A percentile compares a stretch with the other conserved stretches of the same genome.
Conservation (phyloP, 345 rosid species). For the Eucalyptus curtisii region DNA sequence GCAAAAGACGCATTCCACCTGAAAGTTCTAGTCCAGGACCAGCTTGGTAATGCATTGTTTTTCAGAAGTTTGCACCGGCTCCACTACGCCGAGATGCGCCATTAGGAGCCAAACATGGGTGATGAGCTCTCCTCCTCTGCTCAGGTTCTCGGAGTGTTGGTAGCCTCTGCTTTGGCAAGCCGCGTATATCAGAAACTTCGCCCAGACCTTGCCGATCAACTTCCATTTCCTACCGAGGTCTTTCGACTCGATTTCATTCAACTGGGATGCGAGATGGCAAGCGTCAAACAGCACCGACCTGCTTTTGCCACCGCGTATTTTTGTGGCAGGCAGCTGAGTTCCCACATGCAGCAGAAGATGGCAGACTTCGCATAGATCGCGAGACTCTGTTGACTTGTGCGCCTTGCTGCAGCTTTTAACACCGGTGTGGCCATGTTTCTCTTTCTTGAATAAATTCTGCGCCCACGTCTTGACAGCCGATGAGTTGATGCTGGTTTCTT, state of each 20-base stretch:
- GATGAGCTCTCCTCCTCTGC: slow-evolving; percentile 43
- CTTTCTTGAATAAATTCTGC: no score
- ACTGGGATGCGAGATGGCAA: not conserved
- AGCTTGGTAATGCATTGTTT: slow-evolving; percentile 26
- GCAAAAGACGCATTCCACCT: no score
- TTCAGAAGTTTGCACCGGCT: slow-evolving; percentile 19
- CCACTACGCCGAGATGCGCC: slow-evolving; percentile 45
- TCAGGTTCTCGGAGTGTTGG: slow-evolving; percentile 28
- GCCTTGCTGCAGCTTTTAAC: rapidly evolving
- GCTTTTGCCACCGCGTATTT: slow-evolving; percentile 4
- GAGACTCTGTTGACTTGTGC: not conserved
- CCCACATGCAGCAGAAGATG: not conserved
- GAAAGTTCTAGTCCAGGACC: not conserved
- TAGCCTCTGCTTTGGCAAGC: slow-evolving; percentile 4
- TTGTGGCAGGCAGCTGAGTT: not conserved
- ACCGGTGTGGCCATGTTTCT: no score
- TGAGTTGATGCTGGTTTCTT: no score
- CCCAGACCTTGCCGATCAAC: slow-evolving; percentile 2
- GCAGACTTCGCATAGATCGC: not conserved
- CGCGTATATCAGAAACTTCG: not conserved
- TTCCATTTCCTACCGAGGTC: not conserved
- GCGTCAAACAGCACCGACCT: slow-evolving; percentile 15
- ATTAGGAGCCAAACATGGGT: slow-evolving; percentile 36
- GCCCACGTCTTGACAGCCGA: no score
- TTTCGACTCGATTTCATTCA: not conserved